A percentile compares a stretch with the other conserved stretches of the same genome.
phyloP scores from a whole-genome alignment of 768 basidiomycete genomes.

The Lactarius psammicola region DNA sequence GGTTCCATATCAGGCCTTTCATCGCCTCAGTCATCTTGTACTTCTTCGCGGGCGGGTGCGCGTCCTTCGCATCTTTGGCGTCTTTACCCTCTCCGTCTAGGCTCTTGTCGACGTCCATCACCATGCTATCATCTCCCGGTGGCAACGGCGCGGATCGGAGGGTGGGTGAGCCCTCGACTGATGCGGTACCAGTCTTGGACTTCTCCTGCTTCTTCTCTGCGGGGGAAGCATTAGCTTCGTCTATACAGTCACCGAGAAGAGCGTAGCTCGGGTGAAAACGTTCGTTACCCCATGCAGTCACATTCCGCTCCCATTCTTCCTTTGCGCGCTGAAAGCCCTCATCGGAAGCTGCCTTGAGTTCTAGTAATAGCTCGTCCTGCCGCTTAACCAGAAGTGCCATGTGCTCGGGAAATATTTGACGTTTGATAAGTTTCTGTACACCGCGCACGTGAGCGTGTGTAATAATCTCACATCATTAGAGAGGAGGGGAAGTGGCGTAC shows the following conservation, averaged over 20 bases:
- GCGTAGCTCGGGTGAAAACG: no score
- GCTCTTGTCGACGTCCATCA: conserved; percentile 31
- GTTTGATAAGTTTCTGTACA: conserved; percentile 84
- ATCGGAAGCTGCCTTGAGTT: conserved; percentile 59
- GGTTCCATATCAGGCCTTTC: conserved; percentile 76
- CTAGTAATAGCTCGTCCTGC: conserved; percentile 64
- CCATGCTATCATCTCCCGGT: conserved; percentile 30
- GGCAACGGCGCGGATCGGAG: conserved; percentile 31
- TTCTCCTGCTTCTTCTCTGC: conserved; percentile 48
- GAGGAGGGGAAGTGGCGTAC: conserved; percentile 43
- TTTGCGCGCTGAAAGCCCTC: conserved; percentile 66
- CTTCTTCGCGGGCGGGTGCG: conserved; percentile 70
- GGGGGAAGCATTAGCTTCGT: neutral
- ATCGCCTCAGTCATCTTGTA: conserved; percentile 79
- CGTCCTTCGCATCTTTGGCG: conserved; percentile 36
- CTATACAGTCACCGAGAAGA: no score
- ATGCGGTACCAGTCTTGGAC: conserved; percentile 34
- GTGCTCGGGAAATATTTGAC: conserved; percentile 80
- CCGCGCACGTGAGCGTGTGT: neutral
- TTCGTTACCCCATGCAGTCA: conserved; percentile 62
- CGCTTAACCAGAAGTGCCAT: conserved; percentile 59
- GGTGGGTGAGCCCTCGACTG: conserved; percentile 34
- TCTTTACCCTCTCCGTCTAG: conserved; percentile 37
- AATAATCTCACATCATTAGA: neutral
- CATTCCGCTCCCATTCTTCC: conserved; percentile 74